Conservation (phyloP, 164 flowering plant species). For the Euptelea pleiosperma region DNA sequence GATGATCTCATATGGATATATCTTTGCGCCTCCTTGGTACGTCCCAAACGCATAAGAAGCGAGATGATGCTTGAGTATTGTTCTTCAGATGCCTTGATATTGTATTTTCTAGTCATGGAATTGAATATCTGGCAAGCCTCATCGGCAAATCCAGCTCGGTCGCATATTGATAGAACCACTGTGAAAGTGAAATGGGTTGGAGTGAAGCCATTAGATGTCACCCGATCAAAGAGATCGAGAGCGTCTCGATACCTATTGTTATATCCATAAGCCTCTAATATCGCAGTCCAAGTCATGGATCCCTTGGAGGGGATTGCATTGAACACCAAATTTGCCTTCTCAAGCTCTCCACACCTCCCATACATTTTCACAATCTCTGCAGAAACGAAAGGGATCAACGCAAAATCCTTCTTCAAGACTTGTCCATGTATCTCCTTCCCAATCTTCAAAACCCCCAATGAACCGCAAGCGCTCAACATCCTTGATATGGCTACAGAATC, state of each 20-base stretch:
- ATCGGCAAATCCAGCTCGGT: conserved; percentile 51
- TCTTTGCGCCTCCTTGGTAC: conserved; percentile 42
- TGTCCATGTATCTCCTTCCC: conserved; percentile 87
- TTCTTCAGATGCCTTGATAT: conserved; percentile 49
- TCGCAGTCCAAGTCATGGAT: conserved; percentile 69
- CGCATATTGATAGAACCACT: conserved; percentile 55
- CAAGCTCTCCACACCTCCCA: conserved; percentile 47
- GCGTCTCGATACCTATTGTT: conserved; percentile 48
- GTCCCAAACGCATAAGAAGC: conserved; percentile 49
- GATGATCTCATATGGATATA: conserved; percentile 35
- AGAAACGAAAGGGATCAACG: conserved; percentile 55
- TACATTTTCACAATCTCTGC: conserved; percentile 68
- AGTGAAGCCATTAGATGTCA: conserved; percentile 40
- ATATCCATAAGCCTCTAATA: conserved; percentile 63
- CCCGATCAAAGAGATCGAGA: conserved; percentile 42
- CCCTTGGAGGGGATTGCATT: conserved; percentile 52
- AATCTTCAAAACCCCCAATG: conserved; percentile 39
- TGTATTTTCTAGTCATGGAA: conserved; percentile 45
- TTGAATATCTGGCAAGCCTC: conserved; percentile 53
- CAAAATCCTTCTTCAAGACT: conserved; percentile 52
- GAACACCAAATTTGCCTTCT: conserved; percentile 47
- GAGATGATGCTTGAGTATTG: conserved; percentile 44
- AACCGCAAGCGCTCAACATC: conserved; percentile 44
- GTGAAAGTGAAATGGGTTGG: conserved; percentile 62
- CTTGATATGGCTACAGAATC: conserved; percentile 71